Evolutionary conservation across 306 rosid species (phyloP).

Genomic region (Cotoneaster glaucophyllus): DNA sequence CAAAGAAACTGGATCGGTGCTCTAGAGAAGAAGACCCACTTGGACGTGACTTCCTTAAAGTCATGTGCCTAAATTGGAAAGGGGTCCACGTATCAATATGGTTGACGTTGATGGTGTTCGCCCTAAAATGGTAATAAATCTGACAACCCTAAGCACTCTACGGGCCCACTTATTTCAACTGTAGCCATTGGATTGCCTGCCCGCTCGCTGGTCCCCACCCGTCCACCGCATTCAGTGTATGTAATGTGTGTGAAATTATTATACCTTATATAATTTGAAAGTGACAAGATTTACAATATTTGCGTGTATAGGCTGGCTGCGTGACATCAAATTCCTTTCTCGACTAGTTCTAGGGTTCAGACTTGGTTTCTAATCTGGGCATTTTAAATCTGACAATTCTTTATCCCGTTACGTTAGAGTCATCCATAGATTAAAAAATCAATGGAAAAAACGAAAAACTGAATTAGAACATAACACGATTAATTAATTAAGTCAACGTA

Average conservation of each 20-base stretch:
- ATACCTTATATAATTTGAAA: background rate
- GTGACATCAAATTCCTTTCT: background rate
- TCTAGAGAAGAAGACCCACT: background rate
- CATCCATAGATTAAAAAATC: background rate
- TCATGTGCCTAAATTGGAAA: conserved; percentile 33
- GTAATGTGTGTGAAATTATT: background rate
- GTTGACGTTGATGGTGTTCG: conserved; percentile 51
- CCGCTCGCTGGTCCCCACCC: conserved; percentile 23
- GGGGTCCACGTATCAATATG: conserved; percentile 42
- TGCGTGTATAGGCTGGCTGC: background rate
- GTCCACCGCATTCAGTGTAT: background rate
- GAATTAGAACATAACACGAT: background rate
- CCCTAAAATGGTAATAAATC: conserved; percentile 32
- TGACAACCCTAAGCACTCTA: conserved; percentile 22
- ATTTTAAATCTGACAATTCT: background rate
- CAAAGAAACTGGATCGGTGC: background rate
- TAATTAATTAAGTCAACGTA: background rate
- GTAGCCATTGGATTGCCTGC: conserved; percentile 6
- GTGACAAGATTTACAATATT: background rate
- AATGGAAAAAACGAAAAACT: accelerated
- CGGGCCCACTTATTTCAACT: conserved; percentile 26
- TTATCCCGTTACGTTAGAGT: background rate
- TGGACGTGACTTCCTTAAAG: conserved; percentile 46
- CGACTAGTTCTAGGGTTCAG: background rate
- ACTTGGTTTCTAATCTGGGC: background rate